These are phyloP conservation scores for Pachysandra terminalis DNA, from an alignment of 164 flowering plant species.

Conservation along the genomic window DNA sequence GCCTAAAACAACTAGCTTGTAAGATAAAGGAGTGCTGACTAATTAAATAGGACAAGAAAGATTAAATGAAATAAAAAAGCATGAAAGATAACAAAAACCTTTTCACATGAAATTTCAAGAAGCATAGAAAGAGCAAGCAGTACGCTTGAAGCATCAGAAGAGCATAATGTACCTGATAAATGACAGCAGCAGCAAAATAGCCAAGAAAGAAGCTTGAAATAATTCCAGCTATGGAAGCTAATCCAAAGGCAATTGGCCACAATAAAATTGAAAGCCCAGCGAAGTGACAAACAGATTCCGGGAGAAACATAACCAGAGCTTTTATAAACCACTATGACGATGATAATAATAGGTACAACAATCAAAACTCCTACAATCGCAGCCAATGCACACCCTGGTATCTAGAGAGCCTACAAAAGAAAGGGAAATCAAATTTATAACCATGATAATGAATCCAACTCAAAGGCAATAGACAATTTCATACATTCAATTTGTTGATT, in stretches of 20 bases:
- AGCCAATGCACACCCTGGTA: slow-evolving; percentile 34
- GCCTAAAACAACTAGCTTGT: slow-evolving; percentile 11
- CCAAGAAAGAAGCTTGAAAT: slow-evolving; percentile 34
- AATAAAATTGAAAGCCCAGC: slow-evolving; percentile 33
- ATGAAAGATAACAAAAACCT: too few relatives aligned
- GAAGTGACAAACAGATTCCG: slow-evolving; percentile 40
- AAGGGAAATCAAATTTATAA: not conserved
- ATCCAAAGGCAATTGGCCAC: slow-evolving; percentile 35
- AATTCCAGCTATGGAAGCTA: slow-evolving; percentile 23
- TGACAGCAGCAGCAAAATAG: slow-evolving; percentile 34
- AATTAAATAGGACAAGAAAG: not conserved
- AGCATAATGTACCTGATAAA: slow-evolving; percentile 41
- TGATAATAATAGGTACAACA: slow-evolving; percentile 28
- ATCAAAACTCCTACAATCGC: slow-evolving; percentile 28
- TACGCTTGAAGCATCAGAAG: too few relatives aligned
- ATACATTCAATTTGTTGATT: not conserved
- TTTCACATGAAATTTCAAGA: not conserved
- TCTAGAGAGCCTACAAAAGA: slow-evolving; percentile 27
- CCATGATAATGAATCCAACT: not conserved
- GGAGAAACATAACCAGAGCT: slow-evolving; percentile 32
- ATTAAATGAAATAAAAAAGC: too few relatives aligned
- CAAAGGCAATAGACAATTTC: not conserved
- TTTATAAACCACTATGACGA: slow-evolving; percentile 35
- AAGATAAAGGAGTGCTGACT: not conserved
- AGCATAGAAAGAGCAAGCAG: not conserved